phyloP scores from a whole-genome alignment of 768 basidiomycete species.

The Clavaria fumosa region DNA sequence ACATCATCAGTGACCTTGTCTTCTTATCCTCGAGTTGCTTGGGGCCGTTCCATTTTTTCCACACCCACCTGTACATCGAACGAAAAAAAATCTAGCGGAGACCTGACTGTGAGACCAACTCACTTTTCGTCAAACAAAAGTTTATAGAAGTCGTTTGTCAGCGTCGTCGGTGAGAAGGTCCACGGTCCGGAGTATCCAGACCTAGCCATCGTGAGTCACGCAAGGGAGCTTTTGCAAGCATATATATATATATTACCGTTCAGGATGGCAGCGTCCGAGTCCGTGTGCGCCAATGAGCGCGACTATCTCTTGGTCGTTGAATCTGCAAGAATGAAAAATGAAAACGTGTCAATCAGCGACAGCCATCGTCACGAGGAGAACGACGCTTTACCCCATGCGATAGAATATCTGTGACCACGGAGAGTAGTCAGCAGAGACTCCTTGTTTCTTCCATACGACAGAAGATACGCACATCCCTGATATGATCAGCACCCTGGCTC shows the following conservation, averaged over 20 bases:
- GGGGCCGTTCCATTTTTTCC: conserved; percentile 90
- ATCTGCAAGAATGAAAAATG: conserved; percentile 21
- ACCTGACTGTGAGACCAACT: not conserved
- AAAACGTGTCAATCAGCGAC: not conserved
- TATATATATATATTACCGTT: conserved; percentile 32
- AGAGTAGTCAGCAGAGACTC: too few species aligned
- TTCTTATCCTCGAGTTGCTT: conserved; percentile 91
- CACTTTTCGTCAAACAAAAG: conserved; percentile 79
- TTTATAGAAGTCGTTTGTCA: conserved; percentile 79
- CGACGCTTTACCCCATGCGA: conserved; percentile 58
- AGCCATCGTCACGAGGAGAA: too few species aligned
- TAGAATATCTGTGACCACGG: conserved; percentile 49
- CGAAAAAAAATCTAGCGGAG: conserved; percentile 2
- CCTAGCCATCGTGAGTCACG: conserved; percentile 15
- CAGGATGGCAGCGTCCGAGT: conserved; percentile 84
- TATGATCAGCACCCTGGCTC: conserved; percentile 65
- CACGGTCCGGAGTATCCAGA: conserved; percentile 85
- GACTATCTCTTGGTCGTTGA: conserved; percentile 96
- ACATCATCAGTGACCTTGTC: conserved; percentile 85
- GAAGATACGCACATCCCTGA: conserved; percentile 45
- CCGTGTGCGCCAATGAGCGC: conserved; percentile 90
- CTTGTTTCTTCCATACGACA: too few species aligned
- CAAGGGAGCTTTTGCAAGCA: not conserved
- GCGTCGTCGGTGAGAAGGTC: conserved; percentile 85
- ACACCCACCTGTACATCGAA: conserved; percentile 46